Conservation (phyloP, 345 rosid genomes). For the Punica granatum region DNA sequence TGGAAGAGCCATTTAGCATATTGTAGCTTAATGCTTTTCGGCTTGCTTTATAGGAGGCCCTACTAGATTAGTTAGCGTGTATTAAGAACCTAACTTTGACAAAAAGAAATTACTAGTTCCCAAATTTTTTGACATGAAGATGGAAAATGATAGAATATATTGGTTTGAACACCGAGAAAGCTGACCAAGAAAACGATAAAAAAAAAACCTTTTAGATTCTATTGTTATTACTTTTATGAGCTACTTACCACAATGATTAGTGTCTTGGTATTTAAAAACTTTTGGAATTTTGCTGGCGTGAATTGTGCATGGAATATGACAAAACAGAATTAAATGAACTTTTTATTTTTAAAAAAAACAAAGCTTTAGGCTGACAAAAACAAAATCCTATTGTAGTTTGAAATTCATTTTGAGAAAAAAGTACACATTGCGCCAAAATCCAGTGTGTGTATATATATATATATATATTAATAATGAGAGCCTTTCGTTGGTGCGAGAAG, state of each 20-base stretch:
- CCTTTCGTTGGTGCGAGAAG: no score
- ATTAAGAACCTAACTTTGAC: not conserved
- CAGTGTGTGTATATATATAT: no score
- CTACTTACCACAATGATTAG: not conserved
- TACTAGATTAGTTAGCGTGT: not conserved
- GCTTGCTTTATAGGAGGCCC: not conserved
- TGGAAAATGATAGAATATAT: not conserved
- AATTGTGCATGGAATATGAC: not conserved
- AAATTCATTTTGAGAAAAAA: not conserved
- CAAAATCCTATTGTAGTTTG: not conserved
- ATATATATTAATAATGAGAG: no score
- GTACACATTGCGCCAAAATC: no score
- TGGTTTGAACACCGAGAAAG: not conserved
- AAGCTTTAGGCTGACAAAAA: not conserved
- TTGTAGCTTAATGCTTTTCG: not conserved
- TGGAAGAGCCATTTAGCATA: not conserved
- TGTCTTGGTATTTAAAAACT: not conserved
- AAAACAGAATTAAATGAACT: not conserved
- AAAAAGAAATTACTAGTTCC: not conserved
- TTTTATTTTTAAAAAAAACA: no score
- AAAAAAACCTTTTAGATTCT: not conserved
- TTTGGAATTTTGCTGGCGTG: not conserved
- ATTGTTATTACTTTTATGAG: not conserved
- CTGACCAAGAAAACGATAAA: not conserved
- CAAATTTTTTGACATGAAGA: not conserved